phyloP scores from a whole-genome alignment of 2,329 filamentous ascomycete genomes.

The Ilyonectria destructans region DNA sequence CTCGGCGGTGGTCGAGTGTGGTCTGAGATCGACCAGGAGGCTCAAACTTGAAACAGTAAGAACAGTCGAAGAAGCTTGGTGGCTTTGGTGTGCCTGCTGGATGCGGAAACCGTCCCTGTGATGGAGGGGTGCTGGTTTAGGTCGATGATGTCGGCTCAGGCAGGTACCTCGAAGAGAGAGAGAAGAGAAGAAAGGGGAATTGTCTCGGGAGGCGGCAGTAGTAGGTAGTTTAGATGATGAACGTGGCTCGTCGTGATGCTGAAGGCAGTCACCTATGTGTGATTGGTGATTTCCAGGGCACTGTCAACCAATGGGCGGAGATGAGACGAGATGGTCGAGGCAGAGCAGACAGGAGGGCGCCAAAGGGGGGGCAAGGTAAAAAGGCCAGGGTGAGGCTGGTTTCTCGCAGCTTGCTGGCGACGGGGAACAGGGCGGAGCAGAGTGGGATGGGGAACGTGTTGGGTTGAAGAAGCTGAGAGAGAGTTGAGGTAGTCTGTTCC shows the following conservation, averaged over 20 bases:
- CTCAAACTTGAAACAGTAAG: constrained; percentile 19
- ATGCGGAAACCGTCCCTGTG: constrained; percentile 38
- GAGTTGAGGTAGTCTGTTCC: constrained; percentile 31
- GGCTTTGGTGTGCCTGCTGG: constrained; percentile 32
- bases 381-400: constrained; percentile 48
- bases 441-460: constrained; percentile 30
- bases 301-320: constrained; percentile 54
- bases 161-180: constrained; percentile 41
- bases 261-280: constrained; percentile 49
- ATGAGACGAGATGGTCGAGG: constrained; percentile 54
- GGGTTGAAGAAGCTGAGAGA: constrained; percentile 44
- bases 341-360: constrained; percentile 52
- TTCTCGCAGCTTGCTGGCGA: constrained; percentile 37
- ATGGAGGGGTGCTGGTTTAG: constrained; percentile 46
- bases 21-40: constrained; percentile 18
- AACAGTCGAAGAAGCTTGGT: constrained; percentile 13
- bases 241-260: constrained; percentile 52
- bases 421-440: constrained; percentile 34
- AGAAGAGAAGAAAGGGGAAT: constrained; percentile 42
- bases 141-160: constrained; percentile 44
- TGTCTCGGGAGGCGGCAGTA: constrained; percentile 51
- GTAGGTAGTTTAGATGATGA: constrained; percentile 46
- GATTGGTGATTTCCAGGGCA: constrained; percentile 55
- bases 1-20: constrained; percentile 12
- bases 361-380: constrained; percentile 49